phyloP scores from a whole-genome alignment of 768 basidiomycete genomes.

The Tubosaeta brunneosetosa region DNA sequence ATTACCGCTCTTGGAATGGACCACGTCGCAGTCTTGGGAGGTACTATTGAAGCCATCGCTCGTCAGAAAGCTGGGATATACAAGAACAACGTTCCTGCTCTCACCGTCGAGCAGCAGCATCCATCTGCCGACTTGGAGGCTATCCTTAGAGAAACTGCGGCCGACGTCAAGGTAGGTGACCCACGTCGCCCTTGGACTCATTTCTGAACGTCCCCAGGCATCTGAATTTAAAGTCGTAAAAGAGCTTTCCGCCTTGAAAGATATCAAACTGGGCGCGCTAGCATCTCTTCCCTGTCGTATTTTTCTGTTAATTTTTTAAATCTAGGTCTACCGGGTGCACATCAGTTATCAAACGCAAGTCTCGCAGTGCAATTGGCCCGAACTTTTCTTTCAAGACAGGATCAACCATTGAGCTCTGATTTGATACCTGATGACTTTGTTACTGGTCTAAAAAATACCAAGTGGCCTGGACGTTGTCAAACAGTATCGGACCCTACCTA shows the following conservation, averaged over 20 bases:
- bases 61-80: conserved; percentile 97
- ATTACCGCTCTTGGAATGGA: conserved; percentile 90
- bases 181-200: neutral
- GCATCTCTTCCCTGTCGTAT: neutral
- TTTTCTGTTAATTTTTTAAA: conserved; percentile 4
- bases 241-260: conserved; percentile 42
- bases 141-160: conserved; percentile 63
- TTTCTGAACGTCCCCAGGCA: conserved; percentile 36
- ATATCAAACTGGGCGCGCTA: conserved; percentile 57
- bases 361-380: conserved; percentile 75
- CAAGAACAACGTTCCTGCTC: conserved; percentile 86
- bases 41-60: conserved; percentile 85
- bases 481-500: conserved; percentile 59
- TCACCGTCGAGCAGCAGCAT: conserved; percentile 72
- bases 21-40: conserved; percentile 82
- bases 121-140: conserved; percentile 68
- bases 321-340: conserved; percentile 76
- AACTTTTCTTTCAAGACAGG: conserved; percentile 49
- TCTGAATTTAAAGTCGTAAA: conserved; percentile 67
- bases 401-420: conserved; percentile 11
- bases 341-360: conserved; percentile 85
- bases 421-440: conserved; percentile 50
- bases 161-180: conserved; percentile 54
- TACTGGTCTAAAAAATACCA: conserved; percentile 59
- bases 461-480: conserved; percentile 97